phyloP scores from a whole-genome alignment of 2,329 filamentous ascomycete genomes.

The Ophiobolus disseminans region DNA sequence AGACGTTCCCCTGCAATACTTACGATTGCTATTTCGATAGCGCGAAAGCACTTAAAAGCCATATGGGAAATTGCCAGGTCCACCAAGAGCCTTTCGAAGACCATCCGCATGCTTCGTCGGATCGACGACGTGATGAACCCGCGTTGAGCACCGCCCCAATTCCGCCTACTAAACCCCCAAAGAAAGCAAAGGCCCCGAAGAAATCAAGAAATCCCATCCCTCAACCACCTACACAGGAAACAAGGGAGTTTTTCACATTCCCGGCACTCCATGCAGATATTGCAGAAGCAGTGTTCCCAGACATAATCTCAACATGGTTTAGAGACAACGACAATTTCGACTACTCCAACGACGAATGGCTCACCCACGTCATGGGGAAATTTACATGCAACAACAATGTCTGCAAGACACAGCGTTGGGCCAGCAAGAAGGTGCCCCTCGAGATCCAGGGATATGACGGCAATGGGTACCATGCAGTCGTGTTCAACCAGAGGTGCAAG shows the following conservation, averaged over 20 bases:
- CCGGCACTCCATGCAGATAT: constrained; percentile 7
- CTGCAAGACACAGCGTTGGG: constrained; percentile 19
- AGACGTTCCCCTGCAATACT: constrained; percentile 1
- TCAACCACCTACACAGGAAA: background rate
- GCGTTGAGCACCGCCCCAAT: background rate
- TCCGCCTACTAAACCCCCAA: background rate
- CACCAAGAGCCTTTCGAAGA: background rate
- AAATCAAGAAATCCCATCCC: no score
- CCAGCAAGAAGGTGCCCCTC: constrained; percentile 20
- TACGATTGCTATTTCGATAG: constrained; percentile 7
- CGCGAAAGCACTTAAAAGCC: background rate
- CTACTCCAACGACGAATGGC: constrained; percentile 7
- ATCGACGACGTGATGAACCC: background rate
- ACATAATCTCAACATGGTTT: constrained; percentile 9
- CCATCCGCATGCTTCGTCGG: background rate
- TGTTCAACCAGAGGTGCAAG: constrained; percentile 27
- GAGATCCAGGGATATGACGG: constrained; percentile 18
- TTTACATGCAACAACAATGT: constrained; percentile 23
- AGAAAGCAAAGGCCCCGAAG: no score
- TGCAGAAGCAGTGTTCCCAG: constrained; percentile 1
- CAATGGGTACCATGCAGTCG: constrained; percentile 27
- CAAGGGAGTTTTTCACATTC: constrained; percentile 4
- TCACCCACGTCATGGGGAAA: constrained; percentile 20
- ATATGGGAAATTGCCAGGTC: background rate
- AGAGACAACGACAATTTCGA: constrained; percentile 4